phyloP scores from a whole-genome alignment of 1,284 basidiomycete species.

The Cutaneotrichosporon sp. region DNA sequence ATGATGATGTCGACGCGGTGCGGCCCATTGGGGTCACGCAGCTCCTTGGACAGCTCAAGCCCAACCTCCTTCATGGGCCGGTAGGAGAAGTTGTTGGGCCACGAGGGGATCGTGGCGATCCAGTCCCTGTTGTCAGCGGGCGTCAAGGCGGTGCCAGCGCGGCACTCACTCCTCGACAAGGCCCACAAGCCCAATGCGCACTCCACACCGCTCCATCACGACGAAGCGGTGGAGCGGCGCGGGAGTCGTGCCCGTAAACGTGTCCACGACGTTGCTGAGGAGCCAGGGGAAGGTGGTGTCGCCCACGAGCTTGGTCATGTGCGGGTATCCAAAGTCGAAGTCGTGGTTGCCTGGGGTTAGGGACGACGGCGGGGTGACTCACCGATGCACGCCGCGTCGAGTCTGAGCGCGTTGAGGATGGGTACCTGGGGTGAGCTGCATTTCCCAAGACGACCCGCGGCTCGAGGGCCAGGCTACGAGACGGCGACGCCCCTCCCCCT shows the following conservation, averaged over 20 bases:
- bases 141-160: too few species aligned
- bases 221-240: slow-evolving; percentile 62
- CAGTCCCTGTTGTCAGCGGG: slow-evolving; percentile 62
- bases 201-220: slow-evolving; percentile 66
- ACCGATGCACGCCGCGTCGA: slow-evolving; percentile 51
- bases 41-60: slow-evolving; percentile 64
- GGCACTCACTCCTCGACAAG: slow-evolving; percentile 72
- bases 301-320: slow-evolving; percentile 70
- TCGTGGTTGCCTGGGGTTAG: slow-evolving; percentile 70
- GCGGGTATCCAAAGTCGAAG: slow-evolving; percentile 79
- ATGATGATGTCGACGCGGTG: slow-evolving; percentile 75
- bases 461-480: too few species aligned
- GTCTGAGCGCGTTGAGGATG: slow-evolving; percentile 64
- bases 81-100: slow-evolving; percentile 72
- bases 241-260: slow-evolving; percentile 62
- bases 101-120: slow-evolving; percentile 81
- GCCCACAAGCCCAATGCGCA: slow-evolving; percentile 76
- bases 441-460: too few species aligned
- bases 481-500: too few species aligned
- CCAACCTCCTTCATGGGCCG: slow-evolving; percentile 68
- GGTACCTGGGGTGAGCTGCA: slow-evolving; percentile 61
- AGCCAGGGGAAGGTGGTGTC: slow-evolving; percentile 72
- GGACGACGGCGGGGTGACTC: slow-evolving; percentile 16
- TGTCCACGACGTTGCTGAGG: slow-evolving; percentile 72
- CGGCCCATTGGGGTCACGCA: slow-evolving; percentile 70